phyloP scores from a whole-genome alignment of 768 basidiomycete genomes.

The Boletus subcaerulescens region DNA sequence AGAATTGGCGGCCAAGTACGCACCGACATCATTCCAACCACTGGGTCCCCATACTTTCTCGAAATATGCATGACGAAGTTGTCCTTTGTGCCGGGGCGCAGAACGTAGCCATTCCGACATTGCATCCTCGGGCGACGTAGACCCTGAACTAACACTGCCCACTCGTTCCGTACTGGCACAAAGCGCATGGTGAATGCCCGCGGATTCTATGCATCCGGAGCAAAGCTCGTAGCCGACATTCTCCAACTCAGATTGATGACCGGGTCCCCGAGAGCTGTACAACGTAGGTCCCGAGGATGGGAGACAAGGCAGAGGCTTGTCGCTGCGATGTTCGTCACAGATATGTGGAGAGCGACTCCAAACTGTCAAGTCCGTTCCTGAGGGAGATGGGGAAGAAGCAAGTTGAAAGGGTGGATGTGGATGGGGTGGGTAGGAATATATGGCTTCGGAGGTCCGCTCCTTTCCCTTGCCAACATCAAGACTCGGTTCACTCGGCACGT shows the following conservation, averaged over 20 bases:
- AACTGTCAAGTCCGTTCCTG: slow-evolving; percentile 18
- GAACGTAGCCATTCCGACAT: slow-evolving; percentile 61
- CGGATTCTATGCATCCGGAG: slow-evolving; percentile 69
- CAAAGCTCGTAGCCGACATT: slow-evolving; percentile 79
- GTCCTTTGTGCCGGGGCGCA: slow-evolving; percentile 69
- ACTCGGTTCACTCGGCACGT: slow-evolving; percentile 6
- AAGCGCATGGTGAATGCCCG: slow-evolving; percentile 76
- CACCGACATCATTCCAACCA: slow-evolving; percentile 90
- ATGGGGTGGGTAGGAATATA: slow-evolving; percentile 35
- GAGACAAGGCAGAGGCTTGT: slow-evolving; percentile 48
- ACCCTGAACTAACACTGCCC: slow-evolving; percentile 28
- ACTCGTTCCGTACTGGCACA: slow-evolving; percentile 43
- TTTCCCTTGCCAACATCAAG: slow-evolving; percentile 43
- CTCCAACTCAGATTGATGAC: slow-evolving; percentile 1
- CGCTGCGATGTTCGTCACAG: slow-evolving; percentile 19
- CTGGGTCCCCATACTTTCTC: slow-evolving; percentile 83
- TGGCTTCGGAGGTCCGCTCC: slow-evolving; percentile 32
- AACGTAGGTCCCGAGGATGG: slow-evolving; percentile 28
- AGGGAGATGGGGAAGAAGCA: slow-evolving; percentile 15
- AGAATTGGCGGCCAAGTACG: slow-evolving; percentile 26
- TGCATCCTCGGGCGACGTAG: slow-evolving; percentile 55
- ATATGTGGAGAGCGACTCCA: slow-evolving; percentile 10
- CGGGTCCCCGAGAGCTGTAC: slow-evolving; percentile 3
- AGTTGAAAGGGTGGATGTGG: slow-evolving; percentile 30
- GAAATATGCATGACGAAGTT: slow-evolving; percentile 77